Percentiles rank a stretch among this genome's conserved stretches.
Evolutionary conservation across 306 rosid genomes (phyloP).

Genomic region (Cucurbita argyrosperma): DNA sequence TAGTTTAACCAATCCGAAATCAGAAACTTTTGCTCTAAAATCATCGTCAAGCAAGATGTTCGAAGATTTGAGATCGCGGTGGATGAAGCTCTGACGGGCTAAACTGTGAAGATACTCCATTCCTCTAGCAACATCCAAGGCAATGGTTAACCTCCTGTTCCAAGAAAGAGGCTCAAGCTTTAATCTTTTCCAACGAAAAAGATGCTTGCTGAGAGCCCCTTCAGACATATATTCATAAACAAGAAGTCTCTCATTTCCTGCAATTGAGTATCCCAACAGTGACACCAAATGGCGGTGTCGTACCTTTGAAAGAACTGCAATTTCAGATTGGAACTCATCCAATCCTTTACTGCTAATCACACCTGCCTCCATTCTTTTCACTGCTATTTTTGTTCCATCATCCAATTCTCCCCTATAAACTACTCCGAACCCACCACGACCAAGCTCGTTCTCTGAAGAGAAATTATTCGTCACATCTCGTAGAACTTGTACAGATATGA

Average conservation of each 20-base stretch:
- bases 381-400: constrained; percentile 88
- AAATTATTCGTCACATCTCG: constrained; percentile 76
- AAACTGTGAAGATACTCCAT: constrained; percentile 89
- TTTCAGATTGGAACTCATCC: constrained; percentile 91
- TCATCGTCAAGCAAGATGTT: constrained; percentile 85
- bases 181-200: constrained; percentile 73
- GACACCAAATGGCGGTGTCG: constrained; percentile 93
- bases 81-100: constrained; percentile 95
- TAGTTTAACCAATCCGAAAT: constrained; percentile 93
- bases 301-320: constrained; percentile 88
- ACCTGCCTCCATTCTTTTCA: constrained; percentile 86
- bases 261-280: constrained; percentile 62
- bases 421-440: constrained; percentile 96
- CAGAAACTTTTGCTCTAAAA: constrained; percentile 80
- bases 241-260: constrained; percentile 76
- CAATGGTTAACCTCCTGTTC: constrained; percentile 89
- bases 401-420: constrained; percentile 92
- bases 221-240: constrained; percentile 93
- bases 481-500: constrained; percentile 83
- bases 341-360: constrained; percentile 70
- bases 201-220: constrained; percentile 95
- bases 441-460: constrained; percentile 84
- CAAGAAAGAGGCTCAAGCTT: constrained; percentile 82
- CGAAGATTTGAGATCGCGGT: constrained; percentile 94
- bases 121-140: constrained; percentile 95